Evolutionary conservation across 1,284 basidiomycete genomes (phyloP).

Genomic region (Serendipita sp.): DNA sequence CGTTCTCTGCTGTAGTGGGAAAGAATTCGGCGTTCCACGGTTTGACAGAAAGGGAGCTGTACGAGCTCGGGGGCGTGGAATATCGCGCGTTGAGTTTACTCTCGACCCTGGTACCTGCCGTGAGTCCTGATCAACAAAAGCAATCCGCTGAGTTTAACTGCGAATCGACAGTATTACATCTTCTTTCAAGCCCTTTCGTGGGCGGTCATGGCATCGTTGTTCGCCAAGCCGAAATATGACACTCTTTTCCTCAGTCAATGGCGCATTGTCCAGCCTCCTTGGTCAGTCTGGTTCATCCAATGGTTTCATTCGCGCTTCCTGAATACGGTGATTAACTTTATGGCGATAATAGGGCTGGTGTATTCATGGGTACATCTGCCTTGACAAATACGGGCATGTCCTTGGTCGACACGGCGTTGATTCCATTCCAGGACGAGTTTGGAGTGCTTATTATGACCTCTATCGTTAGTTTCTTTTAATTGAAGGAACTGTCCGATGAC

Average conservation of each 20-base stretch:
- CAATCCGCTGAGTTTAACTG: background rate
- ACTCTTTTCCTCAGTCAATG: constrained; percentile 38
- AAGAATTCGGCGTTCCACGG: constrained; percentile 78
- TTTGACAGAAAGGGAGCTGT: constrained; percentile 69
- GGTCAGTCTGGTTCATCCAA: constrained; percentile 28
- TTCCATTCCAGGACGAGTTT: constrained; percentile 69
- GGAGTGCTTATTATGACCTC: background rate
- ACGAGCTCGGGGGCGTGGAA: constrained; percentile 89
- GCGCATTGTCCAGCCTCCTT: constrained; percentile 36
- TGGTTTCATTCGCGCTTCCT: background rate
- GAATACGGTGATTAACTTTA: no score
- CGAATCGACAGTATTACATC: constrained; percentile 50
- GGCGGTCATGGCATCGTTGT: constrained; percentile 67
- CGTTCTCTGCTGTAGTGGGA: constrained; percentile 73
- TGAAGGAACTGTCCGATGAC: background rate
- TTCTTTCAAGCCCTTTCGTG: constrained; percentile 52
- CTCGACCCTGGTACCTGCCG: constrained; percentile 58
- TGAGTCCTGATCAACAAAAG: constrained; percentile 22
- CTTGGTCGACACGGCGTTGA: constrained; percentile 79
- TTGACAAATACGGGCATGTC: constrained; percentile 87
- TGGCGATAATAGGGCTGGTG: constrained; percentile 50
- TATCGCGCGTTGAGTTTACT: constrained; percentile 76
- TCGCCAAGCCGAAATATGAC: constrained; percentile 39
- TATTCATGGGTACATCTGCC: constrained; percentile 76
- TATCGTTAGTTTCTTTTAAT: background rate